Conservation (phyloP, 1,139 yeast genomes). For the Protomyces macrosporus region DNA sequence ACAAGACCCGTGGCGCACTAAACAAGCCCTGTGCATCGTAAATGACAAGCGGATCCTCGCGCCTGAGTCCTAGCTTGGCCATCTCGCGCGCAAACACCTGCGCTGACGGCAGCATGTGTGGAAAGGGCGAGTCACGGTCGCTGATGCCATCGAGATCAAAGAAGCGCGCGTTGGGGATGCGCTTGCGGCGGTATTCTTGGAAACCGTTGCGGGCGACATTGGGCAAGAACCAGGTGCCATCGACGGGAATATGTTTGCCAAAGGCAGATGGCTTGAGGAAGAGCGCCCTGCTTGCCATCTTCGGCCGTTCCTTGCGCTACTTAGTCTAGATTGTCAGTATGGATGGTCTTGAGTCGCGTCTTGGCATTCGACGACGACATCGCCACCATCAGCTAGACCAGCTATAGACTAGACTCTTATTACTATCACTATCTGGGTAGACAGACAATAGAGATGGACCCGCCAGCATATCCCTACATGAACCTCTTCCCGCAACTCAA, state of each 20-base stretch:
- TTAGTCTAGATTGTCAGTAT: too few species aligned
- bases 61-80: conserved; percentile 10
- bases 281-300: background rate
- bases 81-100: background rate
- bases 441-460: background rate
- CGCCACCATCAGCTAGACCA: too few species aligned
- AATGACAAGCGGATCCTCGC: background rate
- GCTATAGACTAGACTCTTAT: too few species aligned
- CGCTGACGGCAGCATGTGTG: conserved; percentile 78
- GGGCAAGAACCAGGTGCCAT: conserved; percentile 92
- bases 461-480: background rate
- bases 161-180: conserved; percentile 65
- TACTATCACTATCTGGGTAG: too few species aligned
- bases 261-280: background rate
- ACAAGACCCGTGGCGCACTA: conserved; percentile 12
- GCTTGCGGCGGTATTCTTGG: conserved; percentile 42
- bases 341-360: too few species aligned
- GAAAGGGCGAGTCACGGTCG: conserved; percentile 56
- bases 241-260: conserved; percentile 41
- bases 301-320: background rate
- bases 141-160: conserved; percentile 74
- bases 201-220: conserved; percentile 57
- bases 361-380: too few species aligned
- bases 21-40: conserved; percentile 18
- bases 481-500: conserved; percentile 31